phyloP scores from a whole-genome alignment of 2,329 filamentous ascomycete species.

The Cytospora chrysosperma region DNA sequence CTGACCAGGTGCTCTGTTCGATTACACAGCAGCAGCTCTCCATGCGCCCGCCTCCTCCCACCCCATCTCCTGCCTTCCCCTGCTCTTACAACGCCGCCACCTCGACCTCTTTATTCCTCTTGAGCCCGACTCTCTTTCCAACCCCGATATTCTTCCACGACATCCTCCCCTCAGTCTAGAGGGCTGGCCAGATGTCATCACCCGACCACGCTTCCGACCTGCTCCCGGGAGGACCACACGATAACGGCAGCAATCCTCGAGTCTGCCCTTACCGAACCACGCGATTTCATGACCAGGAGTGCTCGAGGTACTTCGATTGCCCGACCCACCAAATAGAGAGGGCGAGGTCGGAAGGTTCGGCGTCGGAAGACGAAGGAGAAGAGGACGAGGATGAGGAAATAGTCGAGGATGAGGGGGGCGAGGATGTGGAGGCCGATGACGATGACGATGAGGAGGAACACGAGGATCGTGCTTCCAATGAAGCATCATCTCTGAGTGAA shows the following conservation, averaged over 20 bases:
- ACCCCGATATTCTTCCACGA: background rate
- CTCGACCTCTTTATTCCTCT: background rate
- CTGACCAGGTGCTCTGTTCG: background rate
- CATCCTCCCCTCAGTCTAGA: background rate
- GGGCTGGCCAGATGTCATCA: constrained; percentile 22
- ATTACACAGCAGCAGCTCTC: background rate
- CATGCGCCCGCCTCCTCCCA: background rate
- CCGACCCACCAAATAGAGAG: constrained; percentile 46
- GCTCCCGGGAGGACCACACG: constrained; percentile 7
- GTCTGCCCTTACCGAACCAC: constrained; percentile 41
- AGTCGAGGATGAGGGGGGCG: constrained; percentile 10
- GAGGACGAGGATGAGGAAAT: constrained; percentile 24
- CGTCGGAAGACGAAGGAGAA: constrained; percentile 32
- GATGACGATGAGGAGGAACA: constrained; percentile 7
- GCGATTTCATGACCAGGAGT: constrained; percentile 44
- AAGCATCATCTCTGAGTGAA: constrained; percentile 20
- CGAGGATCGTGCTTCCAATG: background rate
- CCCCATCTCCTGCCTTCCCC: background rate
- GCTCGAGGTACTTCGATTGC: constrained; percentile 49
- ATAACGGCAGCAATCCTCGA: background rate
- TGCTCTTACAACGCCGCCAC: background rate
- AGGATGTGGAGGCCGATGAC: background rate
- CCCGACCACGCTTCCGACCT: constrained; percentile 17
- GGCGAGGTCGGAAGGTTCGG: constrained; percentile 1
- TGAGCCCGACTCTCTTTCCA: background rate